Evolutionary conservation across 129 eudicot species (phyloP).

Genomic region (Helichrysum umbraculigerum): DNA sequence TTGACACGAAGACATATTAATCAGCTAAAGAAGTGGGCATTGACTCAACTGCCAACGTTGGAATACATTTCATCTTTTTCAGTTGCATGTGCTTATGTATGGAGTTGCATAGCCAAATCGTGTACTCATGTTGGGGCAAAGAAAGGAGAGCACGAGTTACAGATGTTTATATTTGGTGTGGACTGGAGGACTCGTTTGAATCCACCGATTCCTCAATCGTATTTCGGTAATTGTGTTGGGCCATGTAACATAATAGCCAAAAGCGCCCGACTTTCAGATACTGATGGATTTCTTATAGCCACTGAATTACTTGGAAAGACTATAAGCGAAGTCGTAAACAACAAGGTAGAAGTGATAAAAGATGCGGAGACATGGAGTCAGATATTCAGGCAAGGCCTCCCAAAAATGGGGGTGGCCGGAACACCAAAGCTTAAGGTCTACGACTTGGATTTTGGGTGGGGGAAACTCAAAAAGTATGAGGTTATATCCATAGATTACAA

Average conservation of each 20-base stretch:
- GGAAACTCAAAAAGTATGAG: neutral
- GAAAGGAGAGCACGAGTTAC: neutral
- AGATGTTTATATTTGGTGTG: neutral
- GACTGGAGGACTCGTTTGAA: neutral
- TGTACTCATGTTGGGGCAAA: neutral
- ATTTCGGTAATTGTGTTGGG: neutral
- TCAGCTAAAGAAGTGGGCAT: neutral
- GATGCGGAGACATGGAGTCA: neutral
- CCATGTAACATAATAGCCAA: neutral
- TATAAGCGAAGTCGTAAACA: neutral
- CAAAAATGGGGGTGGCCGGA: neutral
- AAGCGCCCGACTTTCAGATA: neutral
- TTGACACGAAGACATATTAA: neutral
- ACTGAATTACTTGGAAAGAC: neutral
- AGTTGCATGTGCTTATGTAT: neutral
- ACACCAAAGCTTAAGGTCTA: slow-evolving; percentile 4
- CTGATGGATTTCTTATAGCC: neutral
- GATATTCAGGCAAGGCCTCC: neutral
- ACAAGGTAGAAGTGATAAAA: neutral
- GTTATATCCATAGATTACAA: neutral
- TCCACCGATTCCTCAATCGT: neutral
- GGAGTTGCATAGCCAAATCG: neutral
- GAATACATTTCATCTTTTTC: neutral
- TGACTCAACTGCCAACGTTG: neutral
- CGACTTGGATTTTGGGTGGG: slow-evolving; percentile 11